These are phyloP conservation scores for Sporisorium scitamineum DNA, from an alignment of 1,284 basidiomycete genomes.

Conservation along the genomic window DNA sequence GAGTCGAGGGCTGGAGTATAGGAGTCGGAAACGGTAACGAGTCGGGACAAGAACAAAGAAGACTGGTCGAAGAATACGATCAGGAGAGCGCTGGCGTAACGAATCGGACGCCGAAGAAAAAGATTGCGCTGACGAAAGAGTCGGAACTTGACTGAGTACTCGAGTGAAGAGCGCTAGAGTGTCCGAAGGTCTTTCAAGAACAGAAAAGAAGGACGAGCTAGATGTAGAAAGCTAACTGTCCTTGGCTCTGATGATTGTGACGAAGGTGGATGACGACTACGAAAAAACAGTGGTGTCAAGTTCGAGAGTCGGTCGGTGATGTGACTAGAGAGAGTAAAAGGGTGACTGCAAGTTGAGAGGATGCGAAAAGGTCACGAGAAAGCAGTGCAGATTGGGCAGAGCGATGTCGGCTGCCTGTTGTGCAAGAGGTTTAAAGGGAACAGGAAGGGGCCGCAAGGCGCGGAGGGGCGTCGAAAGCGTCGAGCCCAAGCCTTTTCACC, in stretches of 20 bases:
- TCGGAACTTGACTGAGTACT: background rate
- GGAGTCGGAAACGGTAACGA: constrained; percentile 15
- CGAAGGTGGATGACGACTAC: background rate
- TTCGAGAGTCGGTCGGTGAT: background rate
- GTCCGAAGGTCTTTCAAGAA: background rate
- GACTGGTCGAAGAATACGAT: constrained; percentile 7
- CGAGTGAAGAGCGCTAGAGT: background rate
- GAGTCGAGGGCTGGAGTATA: constrained; percentile 15
- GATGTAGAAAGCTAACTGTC: background rate
- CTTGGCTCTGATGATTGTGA: constrained; percentile 33
- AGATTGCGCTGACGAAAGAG: constrained; percentile 16
- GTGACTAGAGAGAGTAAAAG: background rate
- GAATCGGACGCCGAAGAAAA: constrained; percentile 44
- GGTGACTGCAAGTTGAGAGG: background rate
- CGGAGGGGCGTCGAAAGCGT: constrained; percentile 27
- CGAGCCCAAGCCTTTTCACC: constrained; percentile 10
- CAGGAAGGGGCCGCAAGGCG: constrained; percentile 17
- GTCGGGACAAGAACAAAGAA: background rate
- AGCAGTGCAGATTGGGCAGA: constrained; percentile 33
- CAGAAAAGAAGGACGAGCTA: constrained; percentile 11
- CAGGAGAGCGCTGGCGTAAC: constrained; percentile 49
- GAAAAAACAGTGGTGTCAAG: background rate
- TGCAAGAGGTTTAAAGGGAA: background rate
- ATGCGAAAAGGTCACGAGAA: constrained; percentile 36
- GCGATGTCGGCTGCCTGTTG: constrained; percentile 52